Evolutionary conservation across 345 rosid genomes (phyloP).

Genomic region (Barbarea vulgaris): DNA sequence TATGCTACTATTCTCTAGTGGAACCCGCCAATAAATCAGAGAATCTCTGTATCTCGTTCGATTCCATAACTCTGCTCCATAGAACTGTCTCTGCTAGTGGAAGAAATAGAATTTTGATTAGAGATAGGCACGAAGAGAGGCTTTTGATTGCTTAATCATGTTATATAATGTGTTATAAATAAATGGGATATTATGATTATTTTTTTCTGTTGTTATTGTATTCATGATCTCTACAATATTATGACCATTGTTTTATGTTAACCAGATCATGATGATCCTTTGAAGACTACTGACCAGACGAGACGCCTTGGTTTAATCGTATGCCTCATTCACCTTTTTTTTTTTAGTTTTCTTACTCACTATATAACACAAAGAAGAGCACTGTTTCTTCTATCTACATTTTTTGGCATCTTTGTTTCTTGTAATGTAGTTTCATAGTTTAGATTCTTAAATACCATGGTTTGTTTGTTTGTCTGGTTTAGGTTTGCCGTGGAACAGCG

Average conservation of each 20-base stretch:
- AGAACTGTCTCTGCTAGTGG: background rate
- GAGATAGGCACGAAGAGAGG: background rate
- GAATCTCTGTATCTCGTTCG: background rate
- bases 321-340: conserved; percentile 23
- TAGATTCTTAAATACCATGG: background rate
- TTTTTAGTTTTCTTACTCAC: background rate
- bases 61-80: background rate
- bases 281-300: conserved; percentile 95
- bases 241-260: conserved; percentile 10
- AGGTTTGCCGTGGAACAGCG: conserved; percentile 98
- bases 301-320: conserved; percentile 92
- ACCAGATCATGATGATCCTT: conserved; percentile 89
- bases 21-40: background rate
- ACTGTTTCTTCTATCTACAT: background rate
- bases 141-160: conserved; percentile 4
- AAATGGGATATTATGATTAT: background rate
- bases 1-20: background rate
- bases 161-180: background rate
- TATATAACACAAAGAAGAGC: background rate
- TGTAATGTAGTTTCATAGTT: background rate
- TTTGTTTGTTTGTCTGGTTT: conserved; percentile 25
- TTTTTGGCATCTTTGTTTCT: background rate
- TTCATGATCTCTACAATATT: background rate
- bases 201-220: too few relatives aligned
- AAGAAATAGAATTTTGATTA: background rate